Evolutionary conservation across 495 filamentous ascomycete genomes (phyloP).

Genomic region (Viridothelium virens): DNA sequence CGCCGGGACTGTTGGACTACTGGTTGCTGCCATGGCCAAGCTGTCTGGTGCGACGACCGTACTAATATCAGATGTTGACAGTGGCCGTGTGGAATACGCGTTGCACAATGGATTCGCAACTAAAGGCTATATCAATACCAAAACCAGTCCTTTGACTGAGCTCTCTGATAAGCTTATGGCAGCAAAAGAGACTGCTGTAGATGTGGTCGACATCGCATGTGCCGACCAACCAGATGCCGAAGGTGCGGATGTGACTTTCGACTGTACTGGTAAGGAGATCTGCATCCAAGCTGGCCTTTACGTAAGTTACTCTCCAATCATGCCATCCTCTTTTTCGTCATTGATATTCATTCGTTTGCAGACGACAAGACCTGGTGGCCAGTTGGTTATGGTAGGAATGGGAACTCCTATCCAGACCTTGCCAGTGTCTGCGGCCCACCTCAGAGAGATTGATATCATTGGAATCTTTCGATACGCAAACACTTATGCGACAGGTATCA

Average conservation of each 20-base stretch:
- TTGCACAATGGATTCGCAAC: slow-evolving; percentile 61
- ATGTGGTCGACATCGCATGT: slow-evolving; percentile 37
- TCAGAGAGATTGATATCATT: slow-evolving; percentile 82
- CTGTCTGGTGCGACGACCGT: slow-evolving; percentile 59
- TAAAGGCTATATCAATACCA: slow-evolving; percentile 35
- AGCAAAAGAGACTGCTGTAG: slow-evolving; percentile 52
- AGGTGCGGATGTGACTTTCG: slow-evolving; percentile 66
- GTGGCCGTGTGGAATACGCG: slow-evolving; percentile 63
- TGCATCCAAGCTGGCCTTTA: slow-evolving; percentile 85
- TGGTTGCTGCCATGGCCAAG: slow-evolving; percentile 62
- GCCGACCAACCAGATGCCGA: slow-evolving; percentile 25
- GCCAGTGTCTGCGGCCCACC: slow-evolving; percentile 72
- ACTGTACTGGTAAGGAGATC: slow-evolving; percentile 82
- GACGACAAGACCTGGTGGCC: slow-evolving; percentile 65
- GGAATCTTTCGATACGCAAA: slow-evolving; percentile 91
- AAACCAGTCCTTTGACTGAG: slow-evolving; percentile 37
- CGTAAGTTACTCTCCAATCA: slow-evolving; percentile 30
- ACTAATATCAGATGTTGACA: slow-evolving; percentile 73
- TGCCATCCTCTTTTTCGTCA: neutral
- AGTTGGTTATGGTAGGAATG: slow-evolving; percentile 86
- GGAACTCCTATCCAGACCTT: slow-evolving; percentile 81
- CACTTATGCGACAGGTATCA: slow-evolving; percentile 75
- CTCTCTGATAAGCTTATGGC: slow-evolving; percentile 50
- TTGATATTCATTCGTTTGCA: slow-evolving; percentile 14
- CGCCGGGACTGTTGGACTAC: slow-evolving; percentile 70